Base-by-base conservation (phyloP, 2,329 filamentous ascomycete species). In the Neonectria sp. region DNA sequence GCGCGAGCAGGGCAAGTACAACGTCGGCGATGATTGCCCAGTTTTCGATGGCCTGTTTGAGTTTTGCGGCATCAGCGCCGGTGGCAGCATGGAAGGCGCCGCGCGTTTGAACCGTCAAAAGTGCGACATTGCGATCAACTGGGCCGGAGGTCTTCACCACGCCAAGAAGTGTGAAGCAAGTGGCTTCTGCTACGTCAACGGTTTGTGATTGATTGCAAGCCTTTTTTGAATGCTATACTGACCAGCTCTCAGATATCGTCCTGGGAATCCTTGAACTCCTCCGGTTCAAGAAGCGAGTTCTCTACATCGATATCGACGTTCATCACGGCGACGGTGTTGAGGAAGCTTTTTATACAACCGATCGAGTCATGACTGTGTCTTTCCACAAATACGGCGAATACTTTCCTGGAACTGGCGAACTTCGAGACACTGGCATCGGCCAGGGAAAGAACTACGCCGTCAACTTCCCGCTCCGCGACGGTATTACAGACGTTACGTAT, bases 151-250 rank as follows among this genome's bases (percentile, higher is more conserved):
- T 29, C 89, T 99, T 55, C 96, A 99, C 81, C 96, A 99, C 81
- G 96, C 96, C 49, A 98, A 98, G 82, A 98, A 98, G 83, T 93
- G 93, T 72, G 95, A 98, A 83, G 96, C 96, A 67, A 95, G 92
- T 75, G 96, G 96, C 40, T 99, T 99, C 85, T 99, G 96, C 85
- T 99, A 99, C 80, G 94, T 98, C 75, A 99, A 99, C 80, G 95
- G 93, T 89, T 90, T 86, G 82, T 86, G 29, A 6, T 21, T 35
- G 37, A 17, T 31, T 52, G 48, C 31, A 55, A 5, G 25, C 21
- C 24, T 15, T 37, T n/a, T 3, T 40, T 11, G 21, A 24, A 9
- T 11, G 8, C 12, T 5, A 45, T 67, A 69, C 63, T 75, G 64
- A 73, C 46, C 33, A 5, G 55, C 40, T 17, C 33, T 12, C 83